A percentile compares a stretch with the other conserved stretches of the same genome.
Conservation (phyloP, 805 yeast genomes). For the Saturnispora serradocipensis region DNA sequence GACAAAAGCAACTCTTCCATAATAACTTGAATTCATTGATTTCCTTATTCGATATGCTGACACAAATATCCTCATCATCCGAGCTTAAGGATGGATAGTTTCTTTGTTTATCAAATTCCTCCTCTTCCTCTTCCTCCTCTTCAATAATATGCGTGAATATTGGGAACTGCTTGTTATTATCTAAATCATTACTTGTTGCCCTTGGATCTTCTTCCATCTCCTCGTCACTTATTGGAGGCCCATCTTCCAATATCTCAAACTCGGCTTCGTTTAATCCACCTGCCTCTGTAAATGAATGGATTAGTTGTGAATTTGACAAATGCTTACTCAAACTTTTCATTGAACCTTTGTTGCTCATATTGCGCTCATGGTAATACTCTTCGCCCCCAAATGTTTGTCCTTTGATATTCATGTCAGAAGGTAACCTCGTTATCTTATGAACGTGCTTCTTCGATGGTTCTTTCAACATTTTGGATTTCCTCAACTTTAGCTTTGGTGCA, state of each 20-base stretch:
- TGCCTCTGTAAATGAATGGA: slow-evolving; percentile 6
- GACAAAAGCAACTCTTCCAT: slow-evolving; percentile 17
- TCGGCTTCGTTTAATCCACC: background rate
- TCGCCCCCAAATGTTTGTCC: slow-evolving; percentile 2
- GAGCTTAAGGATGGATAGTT: slow-evolving; percentile 7
- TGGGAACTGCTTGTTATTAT: background rate
- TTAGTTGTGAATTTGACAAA: slow-evolving; percentile 17
- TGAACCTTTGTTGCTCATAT: slow-evolving; percentile 11
- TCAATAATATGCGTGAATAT: slow-evolving; percentile 9
- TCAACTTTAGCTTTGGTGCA: slow-evolving; percentile 19
- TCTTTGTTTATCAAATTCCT: slow-evolving; percentile 9
- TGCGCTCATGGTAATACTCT: background rate
- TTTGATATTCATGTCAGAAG: slow-evolving; percentile 6
- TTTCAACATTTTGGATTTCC: slow-evolving; percentile 20
- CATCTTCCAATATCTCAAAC: background rate
- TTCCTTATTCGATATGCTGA: slow-evolving; percentile 4
- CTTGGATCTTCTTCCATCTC: slow-evolving; percentile 4
- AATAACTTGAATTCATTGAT: slow-evolving; percentile 4
- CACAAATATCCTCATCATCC: slow-evolving; percentile 12
- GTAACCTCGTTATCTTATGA: slow-evolving; percentile 16
- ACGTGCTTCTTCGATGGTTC: slow-evolving; percentile 21
- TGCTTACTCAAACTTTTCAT: slow-evolving; percentile 15
- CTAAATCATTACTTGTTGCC: slow-evolving; percentile 2
- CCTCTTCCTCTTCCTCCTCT: slow-evolving; percentile 12
- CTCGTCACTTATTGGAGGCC: slow-evolving; percentile 6